Evolutionary conservation across 352 stramenopile genomes (phyloP).

Genomic region (Phytophthora europaea): DNA sequence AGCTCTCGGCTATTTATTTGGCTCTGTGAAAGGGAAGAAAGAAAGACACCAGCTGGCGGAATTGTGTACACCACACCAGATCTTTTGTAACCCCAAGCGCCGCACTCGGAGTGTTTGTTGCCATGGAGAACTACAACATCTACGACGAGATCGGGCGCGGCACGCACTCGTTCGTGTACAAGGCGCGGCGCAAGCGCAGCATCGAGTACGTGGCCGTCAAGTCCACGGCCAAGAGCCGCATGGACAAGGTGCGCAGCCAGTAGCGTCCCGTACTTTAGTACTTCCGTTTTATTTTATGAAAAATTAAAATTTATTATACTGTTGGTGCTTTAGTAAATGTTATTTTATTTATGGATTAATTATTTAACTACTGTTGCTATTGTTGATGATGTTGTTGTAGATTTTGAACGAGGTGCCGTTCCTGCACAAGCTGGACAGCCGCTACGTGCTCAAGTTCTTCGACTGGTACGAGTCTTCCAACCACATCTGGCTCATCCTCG

Average conservation of each 20-base stretch:
- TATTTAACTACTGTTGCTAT: background rate
- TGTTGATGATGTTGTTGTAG: slow-evolving; percentile 28
- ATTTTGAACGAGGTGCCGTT: slow-evolving; percentile 91
- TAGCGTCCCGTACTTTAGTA: background rate
- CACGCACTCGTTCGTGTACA: slow-evolving; percentile 94
- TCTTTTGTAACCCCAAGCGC: slow-evolving; percentile 20
- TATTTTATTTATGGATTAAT: background rate
- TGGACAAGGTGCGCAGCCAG: slow-evolving; percentile 83
- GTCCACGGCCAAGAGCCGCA: slow-evolving; percentile 91
- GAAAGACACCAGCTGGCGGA: slow-evolving; percentile 16
- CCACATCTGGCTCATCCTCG: slow-evolving; percentile 96
- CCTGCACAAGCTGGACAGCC: slow-evolving; percentile 88
- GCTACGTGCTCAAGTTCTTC: slow-evolving; percentile 93
- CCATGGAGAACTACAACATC: slow-evolving; percentile 96
- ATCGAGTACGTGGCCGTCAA: slow-evolving; percentile 96
- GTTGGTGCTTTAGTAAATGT: background rate
- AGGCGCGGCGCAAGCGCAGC: slow-evolving; percentile 92
- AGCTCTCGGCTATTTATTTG: slow-evolving; percentile 16
- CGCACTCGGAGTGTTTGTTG: background rate
- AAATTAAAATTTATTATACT: background rate
- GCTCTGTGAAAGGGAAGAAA: slow-evolving; percentile 39
- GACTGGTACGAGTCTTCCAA: slow-evolving; percentile 97
- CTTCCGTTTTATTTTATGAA: background rate
- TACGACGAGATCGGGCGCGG: slow-evolving; percentile 94
- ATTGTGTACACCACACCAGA: slow-evolving; percentile 39